A percentile compares a stretch with the other conserved stretches of the same genome.
Evolutionary conservation across 176 grass and related monocot genomes (phyloP).

Genomic region (Raddia distichophylla): DNA sequence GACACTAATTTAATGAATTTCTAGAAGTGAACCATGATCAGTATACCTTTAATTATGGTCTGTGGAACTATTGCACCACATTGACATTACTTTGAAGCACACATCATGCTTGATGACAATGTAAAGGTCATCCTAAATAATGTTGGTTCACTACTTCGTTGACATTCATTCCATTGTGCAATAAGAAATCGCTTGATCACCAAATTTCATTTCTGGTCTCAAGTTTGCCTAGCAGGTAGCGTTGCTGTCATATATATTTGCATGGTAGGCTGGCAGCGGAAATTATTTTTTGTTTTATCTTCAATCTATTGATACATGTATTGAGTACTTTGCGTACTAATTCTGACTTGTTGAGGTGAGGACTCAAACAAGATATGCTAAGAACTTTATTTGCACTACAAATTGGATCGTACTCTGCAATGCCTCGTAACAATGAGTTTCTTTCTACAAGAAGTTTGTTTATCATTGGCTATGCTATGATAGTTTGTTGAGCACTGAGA

Average conservation of each 20-base stretch:
- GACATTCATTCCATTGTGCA: neutral
- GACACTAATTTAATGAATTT: slow-evolving; percentile 7
- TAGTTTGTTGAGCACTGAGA: neutral
- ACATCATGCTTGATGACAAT: neutral
- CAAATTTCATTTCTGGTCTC: neutral
- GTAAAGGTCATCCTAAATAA: neutral
- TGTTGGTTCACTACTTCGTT: neutral
- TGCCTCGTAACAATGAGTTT: neutral
- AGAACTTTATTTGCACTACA: neutral
- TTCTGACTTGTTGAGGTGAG: neutral
- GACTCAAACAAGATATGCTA: neutral
- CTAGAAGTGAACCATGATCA: neutral
- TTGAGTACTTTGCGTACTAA: neutral
- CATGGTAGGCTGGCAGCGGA: neutral
- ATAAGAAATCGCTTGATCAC: neutral
- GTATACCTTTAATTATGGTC: neutral
- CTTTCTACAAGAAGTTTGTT: neutral
- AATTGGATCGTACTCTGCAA: neutral
- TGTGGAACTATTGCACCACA: neutral
- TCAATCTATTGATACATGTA: neutral
- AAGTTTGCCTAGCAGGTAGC: neutral
- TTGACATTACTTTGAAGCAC: slow-evolving; percentile 17
- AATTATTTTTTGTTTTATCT: neutral
- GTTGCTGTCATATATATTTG: neutral
- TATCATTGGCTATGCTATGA: neutral